These are phyloP conservation scores for Pythium volutum DNA, from an alignment of 352 stramenopile genomes.

Conservation along the genomic window DNA sequence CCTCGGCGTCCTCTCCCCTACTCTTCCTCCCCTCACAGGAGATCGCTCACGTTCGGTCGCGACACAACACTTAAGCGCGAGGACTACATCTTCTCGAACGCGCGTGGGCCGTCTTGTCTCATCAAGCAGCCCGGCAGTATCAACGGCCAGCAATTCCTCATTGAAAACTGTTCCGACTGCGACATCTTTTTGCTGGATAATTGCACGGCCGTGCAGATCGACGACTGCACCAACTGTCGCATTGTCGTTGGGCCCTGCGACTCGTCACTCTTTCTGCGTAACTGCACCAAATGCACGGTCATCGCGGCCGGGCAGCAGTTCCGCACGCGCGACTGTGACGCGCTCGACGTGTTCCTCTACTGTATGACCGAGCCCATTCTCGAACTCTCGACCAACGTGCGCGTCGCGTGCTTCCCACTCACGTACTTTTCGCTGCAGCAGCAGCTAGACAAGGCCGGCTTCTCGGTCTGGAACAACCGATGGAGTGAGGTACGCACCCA, in stretches of 20 bases:
- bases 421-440: constrained; percentile 73
- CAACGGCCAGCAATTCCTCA: constrained; percentile 77
- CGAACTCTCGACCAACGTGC: constrained; percentile 56
- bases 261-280: constrained; percentile 65
- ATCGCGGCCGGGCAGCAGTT: constrained; percentile 74
- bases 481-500: constrained; percentile 79
- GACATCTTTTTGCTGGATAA: constrained; percentile 78
- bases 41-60: constrained; percentile 44
- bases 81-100: constrained; percentile 63
- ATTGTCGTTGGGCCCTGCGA: constrained; percentile 70
- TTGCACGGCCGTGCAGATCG: constrained; percentile 75
- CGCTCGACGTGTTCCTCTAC: constrained; percentile 66
- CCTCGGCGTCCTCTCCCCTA: neutral
- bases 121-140: constrained; percentile 57
- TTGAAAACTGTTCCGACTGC: constrained; percentile 68
- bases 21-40: constrained; percentile 1
- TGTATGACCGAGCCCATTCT: constrained; percentile 69
- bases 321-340: constrained; percentile 58
- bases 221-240: constrained; percentile 64
- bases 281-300: constrained; percentile 61
- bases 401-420: constrained; percentile 59
- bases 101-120: constrained; percentile 37
- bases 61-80: constrained; percentile 65
- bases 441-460: constrained; percentile 59
- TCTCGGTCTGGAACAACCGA: constrained; percentile 80